Conservation (phyloP, 306 rosid genomes). For the Pterocarpus santalinus region DNA sequence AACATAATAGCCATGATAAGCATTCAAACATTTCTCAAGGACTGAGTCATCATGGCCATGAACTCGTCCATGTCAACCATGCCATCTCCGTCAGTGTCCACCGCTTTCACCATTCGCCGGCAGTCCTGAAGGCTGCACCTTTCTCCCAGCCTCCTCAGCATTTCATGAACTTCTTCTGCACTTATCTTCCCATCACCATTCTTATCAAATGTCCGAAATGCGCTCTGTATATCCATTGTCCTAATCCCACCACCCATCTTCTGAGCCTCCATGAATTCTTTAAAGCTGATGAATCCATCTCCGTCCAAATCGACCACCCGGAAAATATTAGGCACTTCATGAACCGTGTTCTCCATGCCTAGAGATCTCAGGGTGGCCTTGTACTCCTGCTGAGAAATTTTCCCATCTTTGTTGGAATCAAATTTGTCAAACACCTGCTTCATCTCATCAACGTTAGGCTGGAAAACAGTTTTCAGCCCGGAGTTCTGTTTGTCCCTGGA, state of each 20-base stretch:
- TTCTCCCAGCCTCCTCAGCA: slow-evolving; percentile 75
- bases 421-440: slow-evolving; percentile 79
- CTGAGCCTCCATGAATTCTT: slow-evolving; percentile 80
- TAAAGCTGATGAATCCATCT: slow-evolving; percentile 79
- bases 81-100: slow-evolving; percentile 85
- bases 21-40: slow-evolving; percentile 47
- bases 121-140: slow-evolving; percentile 79
- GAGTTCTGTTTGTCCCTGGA: slow-evolving; percentile 68
- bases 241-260: slow-evolving; percentile 74
- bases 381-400: slow-evolving; percentile 81
- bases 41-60: slow-evolving; percentile 80
- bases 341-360: slow-evolving; percentile 59
- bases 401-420: slow-evolving; percentile 80
- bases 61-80: slow-evolving; percentile 87
- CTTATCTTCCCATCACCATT: slow-evolving; percentile 88
- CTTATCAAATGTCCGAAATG: slow-evolving; percentile 70
- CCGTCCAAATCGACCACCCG: slow-evolving; percentile 76
- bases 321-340: slow-evolving; percentile 76
- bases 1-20: slow-evolving; percentile 9
- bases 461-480: slow-evolving; percentile 47
- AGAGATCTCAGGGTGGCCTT: slow-evolving; percentile 64
- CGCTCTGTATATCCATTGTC: slow-evolving; percentile 66
- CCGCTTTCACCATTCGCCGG: slow-evolving; percentile 75
- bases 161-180: slow-evolving; percentile 76
- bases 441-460: slow-evolving; percentile 78